Percentiles rank a stretch among this genome's conserved stretches.
These are phyloP conservation scores for Dittrichia graveolens DNA, from an alignment of 129 eudicot genomes.

Conservation along the genomic window DNA sequence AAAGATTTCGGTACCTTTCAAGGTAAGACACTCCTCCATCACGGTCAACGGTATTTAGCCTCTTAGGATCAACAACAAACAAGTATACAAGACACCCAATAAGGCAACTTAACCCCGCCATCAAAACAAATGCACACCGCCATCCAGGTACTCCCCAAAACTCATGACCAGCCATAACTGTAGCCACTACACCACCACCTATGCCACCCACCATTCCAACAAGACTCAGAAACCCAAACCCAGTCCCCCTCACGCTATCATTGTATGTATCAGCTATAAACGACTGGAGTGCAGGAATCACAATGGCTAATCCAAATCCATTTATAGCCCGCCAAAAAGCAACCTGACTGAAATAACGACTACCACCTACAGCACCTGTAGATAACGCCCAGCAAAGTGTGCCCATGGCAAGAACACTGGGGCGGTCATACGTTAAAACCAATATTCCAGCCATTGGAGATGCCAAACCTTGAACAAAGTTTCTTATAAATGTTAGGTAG, in stretches of 20 bases:
- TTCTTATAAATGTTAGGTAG: constrained; percentile 69
- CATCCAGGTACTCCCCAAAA: constrained; percentile 91
- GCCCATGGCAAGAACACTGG: constrained; percentile 78
- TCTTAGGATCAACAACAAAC: constrained; percentile 83
- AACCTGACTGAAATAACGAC: constrained; percentile 66
- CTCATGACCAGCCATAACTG: constrained; percentile 90
- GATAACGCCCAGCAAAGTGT: constrained; percentile 89
- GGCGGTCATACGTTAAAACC: constrained; percentile 80
- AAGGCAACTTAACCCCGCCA: constrained; percentile 68
- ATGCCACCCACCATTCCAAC: constrained; percentile 89
- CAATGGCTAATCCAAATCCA: constrained; percentile 91
- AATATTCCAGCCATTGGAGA: constrained; percentile 88
- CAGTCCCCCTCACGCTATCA: constrained; percentile 78
- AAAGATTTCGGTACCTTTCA: constrained; percentile 47
- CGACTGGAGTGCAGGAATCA: constrained; percentile 92
- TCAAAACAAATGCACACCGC: constrained; percentile 78
- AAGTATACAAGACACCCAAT: constrained; percentile 69
- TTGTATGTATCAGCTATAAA: constrained; percentile 87
- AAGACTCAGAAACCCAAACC: constrained; percentile 77
- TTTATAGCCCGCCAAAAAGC: constrained; percentile 91
- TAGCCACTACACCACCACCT: constrained; percentile 96
- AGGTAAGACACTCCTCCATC: constrained; percentile 28
- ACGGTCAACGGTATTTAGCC: constrained; percentile 21
- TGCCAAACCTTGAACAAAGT: constrained; percentile 79
- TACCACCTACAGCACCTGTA: constrained; percentile 86